Conservation (phyloP, 495 filamentous ascomycete genomes). For the Thermothielavioides terrestris region DNA sequence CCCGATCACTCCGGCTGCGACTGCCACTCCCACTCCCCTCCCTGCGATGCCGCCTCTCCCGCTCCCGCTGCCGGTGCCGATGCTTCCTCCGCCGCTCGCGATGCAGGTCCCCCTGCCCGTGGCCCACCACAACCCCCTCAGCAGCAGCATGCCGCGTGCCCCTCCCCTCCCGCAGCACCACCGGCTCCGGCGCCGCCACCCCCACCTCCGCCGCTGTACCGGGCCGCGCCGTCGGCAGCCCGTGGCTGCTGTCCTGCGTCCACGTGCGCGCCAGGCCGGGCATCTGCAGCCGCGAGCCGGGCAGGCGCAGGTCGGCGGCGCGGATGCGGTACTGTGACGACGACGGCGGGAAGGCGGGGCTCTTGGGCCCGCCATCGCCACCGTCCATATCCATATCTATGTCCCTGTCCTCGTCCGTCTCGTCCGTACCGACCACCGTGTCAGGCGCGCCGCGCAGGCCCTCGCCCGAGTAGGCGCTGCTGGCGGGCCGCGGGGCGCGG, state of each 20-base stretch:
- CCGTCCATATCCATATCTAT: background rate
- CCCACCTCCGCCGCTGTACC: conserved; percentile 12
- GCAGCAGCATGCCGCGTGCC: background rate
- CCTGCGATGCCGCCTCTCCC: conserved; percentile 13
- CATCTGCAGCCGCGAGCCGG: conserved; percentile 32
- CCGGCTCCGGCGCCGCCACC: conserved; percentile 8
- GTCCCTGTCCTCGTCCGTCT: conserved; percentile 6
- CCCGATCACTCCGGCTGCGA: conserved; percentile 15
- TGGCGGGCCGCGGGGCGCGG: conserved; percentile 16
- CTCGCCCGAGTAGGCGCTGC: conserved; percentile 24
- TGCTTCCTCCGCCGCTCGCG: background rate
- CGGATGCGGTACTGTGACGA: conserved; percentile 28
- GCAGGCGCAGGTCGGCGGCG: conserved; percentile 26
- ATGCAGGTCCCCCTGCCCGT: conserved; percentile 4
- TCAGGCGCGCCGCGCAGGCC: conserved; percentile 15
- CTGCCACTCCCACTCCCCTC: conserved; percentile 16
- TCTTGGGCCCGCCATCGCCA: conserved; percentile 31
- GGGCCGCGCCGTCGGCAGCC: conserved; percentile 21
- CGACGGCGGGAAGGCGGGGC: conserved; percentile 30
- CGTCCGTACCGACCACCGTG: conserved; percentile 16
- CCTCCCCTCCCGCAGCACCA: conserved; percentile 5
- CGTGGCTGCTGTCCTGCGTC: conserved; percentile 24
- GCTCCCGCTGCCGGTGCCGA: background rate
- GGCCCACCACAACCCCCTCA: background rate
- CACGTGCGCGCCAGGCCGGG: conserved; percentile 31